phyloP scores from a whole-genome alignment of 345 rosid species.

The Eucalyptus sp. region DNA sequence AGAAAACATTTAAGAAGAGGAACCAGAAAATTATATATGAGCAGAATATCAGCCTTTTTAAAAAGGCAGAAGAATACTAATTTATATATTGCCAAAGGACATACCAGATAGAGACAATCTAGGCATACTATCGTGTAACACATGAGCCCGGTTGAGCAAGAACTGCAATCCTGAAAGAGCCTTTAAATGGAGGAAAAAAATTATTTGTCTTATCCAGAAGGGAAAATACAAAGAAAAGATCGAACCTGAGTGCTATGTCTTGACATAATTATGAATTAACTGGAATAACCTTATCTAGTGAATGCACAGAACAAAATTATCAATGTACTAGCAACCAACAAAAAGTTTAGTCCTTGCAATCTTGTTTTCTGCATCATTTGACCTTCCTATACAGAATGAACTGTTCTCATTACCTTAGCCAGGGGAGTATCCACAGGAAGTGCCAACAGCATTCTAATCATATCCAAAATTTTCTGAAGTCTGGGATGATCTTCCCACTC shows the following conservation, averaged over 20 bases:
- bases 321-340: not conserved
- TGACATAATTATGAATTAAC: not conserved
- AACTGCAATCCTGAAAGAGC: constrained; percentile 82
- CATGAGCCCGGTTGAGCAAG: constrained; percentile 38
- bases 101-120: constrained; percentile 65
- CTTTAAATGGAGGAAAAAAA: constrained; percentile 23
- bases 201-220: not conserved
- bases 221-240: not conserved
- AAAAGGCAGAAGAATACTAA: not conserved
- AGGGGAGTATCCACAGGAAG: constrained; percentile 69
- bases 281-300: not conserved
- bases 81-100: not conserved
- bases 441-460: constrained; percentile 57
- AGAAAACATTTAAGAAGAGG: not conserved
- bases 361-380: not conserved
- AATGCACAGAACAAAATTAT: not conserved
- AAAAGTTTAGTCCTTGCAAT: not conserved
- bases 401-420: constrained; percentile 49
- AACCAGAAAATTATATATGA: not conserved
- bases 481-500: constrained; percentile 83
- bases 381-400: not conserved
- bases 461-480: constrained; percentile 63
- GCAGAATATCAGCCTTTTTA: not conserved
- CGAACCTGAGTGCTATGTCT: not conserved
- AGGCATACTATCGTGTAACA: constrained; percentile 56